phyloP scores from a whole-genome alignment of 108 stramenopile genomes.

The Nannochloropsis salina region DNA sequence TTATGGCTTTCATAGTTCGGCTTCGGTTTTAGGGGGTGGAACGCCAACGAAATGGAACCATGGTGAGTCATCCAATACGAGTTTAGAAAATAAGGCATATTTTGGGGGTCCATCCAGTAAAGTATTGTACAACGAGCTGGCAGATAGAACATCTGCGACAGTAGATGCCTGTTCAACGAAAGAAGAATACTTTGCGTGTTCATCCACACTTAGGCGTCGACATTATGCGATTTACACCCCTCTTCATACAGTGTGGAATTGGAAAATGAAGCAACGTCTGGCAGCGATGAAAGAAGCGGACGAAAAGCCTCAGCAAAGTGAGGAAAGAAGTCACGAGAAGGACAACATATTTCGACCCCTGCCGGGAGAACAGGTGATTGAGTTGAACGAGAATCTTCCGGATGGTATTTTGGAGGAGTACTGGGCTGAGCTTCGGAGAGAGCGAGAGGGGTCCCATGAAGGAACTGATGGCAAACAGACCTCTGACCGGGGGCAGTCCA shows the following conservation, averaged over 20 bases:
- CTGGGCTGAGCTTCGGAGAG: not conserved
- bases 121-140: too few species aligned
- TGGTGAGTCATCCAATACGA: not conserved
- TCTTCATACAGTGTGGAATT: not conserved
- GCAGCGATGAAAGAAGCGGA: not conserved
- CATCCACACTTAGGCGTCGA: too few species aligned
- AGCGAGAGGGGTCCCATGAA: not conserved
- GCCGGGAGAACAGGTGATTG: not conserved
- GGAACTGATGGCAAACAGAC: not conserved
- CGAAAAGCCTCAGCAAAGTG: not conserved
- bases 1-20: not conserved
- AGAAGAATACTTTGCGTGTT: too few species aligned
- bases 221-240: too few species aligned
- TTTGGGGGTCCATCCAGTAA: too few species aligned
- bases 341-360: not conserved
- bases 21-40: not conserved
- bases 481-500: not conserved
- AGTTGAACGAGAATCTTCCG: not conserved
- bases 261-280: slow-evolving; percentile 12
- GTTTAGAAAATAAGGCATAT: too few species aligned
- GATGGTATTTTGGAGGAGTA: not conserved
- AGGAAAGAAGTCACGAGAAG: not conserved
- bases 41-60: slow-evolving; percentile 16
- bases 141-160: too few species aligned
- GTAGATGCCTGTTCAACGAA: too few species aligned